phyloP scores from a whole-genome alignment of 1,284 basidiomycete species.

The Mrakiaceae sp. region DNA sequence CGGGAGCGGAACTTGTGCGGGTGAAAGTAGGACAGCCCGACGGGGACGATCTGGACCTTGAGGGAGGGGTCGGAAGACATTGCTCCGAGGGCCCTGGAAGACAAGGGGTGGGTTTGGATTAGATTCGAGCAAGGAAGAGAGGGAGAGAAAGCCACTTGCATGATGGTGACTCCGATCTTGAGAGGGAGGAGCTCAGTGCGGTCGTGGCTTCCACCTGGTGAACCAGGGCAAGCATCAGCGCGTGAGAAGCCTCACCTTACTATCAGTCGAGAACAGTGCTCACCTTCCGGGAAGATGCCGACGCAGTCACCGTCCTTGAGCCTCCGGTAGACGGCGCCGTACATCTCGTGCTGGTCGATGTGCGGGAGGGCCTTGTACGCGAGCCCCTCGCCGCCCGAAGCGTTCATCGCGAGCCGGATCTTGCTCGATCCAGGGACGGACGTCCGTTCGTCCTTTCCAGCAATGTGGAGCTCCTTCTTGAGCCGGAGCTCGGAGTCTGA shows the following conservation, averaged over 20 bases:
- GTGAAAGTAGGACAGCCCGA: constrained; percentile 91
- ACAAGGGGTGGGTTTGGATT: no score
- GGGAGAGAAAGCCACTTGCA: constrained; percentile 36
- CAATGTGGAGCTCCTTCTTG: constrained; percentile 66
- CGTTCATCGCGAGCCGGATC: constrained; percentile 21
- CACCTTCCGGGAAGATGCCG: constrained; percentile 94
- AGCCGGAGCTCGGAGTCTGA: constrained; percentile 68
- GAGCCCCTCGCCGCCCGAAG: constrained; percentile 55
- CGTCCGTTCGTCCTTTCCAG: constrained; percentile 27
- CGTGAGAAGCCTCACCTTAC: no score
- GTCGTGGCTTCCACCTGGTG: constrained; percentile 83
- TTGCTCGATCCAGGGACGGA: background rate
- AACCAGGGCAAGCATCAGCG: background rate
- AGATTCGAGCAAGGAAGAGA: no score
- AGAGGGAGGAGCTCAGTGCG: constrained; percentile 86
- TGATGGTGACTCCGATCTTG: constrained; percentile 90
- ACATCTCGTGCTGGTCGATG: constrained; percentile 91
- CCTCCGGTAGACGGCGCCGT: constrained; percentile 80
- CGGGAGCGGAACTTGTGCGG: constrained; percentile 87
- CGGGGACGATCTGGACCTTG: constrained; percentile 84
- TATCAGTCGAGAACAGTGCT: no score
- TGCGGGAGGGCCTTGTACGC: constrained; percentile 65
- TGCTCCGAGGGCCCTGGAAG: constrained; percentile 62
- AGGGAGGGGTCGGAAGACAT: constrained; percentile 83
- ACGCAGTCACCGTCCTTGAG: constrained; percentile 80